A percentile compares a stretch with the other conserved stretches of the same genome.
phyloP scores from a whole-genome alignment of 192 early-diverging fungal genomes.

The Mortierella hygrophila region DNA sequence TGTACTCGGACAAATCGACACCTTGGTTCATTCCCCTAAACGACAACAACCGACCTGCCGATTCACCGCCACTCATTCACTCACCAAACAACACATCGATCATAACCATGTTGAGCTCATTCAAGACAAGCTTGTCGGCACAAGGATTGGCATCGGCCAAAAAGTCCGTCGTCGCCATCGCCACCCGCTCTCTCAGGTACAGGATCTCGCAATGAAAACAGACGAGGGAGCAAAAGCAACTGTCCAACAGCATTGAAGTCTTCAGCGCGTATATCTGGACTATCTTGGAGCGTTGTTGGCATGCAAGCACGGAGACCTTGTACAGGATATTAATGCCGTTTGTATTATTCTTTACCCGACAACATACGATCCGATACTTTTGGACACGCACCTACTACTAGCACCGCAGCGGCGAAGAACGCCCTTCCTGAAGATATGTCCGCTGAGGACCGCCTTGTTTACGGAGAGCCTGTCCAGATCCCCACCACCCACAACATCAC shows the following conservation, averaged over 20 bases:
- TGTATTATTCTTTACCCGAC: background rate
- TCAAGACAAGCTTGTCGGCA: slow-evolving; percentile 35
- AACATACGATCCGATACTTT: background rate
- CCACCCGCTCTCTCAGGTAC: slow-evolving; percentile 51
- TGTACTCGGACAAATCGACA: background rate
- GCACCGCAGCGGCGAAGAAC: background rate
- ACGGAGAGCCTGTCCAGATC: slow-evolving; percentile 61
- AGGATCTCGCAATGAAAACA: background rate
- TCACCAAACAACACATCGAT: background rate
- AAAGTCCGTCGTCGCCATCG: slow-evolving; percentile 16
- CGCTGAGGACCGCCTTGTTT: slow-evolving; percentile 46
- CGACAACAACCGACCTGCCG: background rate
- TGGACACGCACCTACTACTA: background rate
- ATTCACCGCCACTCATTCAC: background rate
- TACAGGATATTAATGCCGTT: background rate
- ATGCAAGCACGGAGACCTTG: background rate
- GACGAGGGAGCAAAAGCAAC: background rate
- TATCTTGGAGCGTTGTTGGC: background rate
- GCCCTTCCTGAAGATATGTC: slow-evolving; percentile 39
- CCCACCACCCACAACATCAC: slow-evolving; percentile 75
- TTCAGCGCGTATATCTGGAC: background rate
- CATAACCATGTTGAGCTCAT: slow-evolving; percentile 32
- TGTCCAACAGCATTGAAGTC: background rate
- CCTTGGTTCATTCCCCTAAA: background rate
- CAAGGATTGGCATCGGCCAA: slow-evolving; percentile 28